phyloP scores from a whole-genome alignment of 352 stramenopile genomes.

The Phytophthora foliorum region DNA sequence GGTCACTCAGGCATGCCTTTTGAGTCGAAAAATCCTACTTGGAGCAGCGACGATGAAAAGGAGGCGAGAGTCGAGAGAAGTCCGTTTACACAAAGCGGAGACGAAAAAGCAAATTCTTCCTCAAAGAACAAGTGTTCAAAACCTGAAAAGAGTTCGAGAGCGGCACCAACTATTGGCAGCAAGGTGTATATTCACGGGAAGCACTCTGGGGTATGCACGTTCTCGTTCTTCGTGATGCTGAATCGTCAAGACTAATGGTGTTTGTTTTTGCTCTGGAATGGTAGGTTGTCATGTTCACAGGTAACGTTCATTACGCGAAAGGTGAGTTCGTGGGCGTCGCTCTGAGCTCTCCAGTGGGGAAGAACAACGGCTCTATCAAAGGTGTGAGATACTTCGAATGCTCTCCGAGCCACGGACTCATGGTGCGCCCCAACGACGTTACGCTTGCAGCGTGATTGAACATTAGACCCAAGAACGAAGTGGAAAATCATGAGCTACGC shows the following conservation, averaged over 20 bases:
- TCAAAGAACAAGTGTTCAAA: background rate
- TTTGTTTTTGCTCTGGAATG: background rate
- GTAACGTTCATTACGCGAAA: conserved; percentile 77
- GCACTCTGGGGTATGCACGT: conserved; percentile 43
- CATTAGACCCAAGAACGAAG: background rate
- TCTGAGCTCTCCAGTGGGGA: conserved; percentile 64
- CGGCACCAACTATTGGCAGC: conserved; percentile 28
- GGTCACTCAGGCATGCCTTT: conserved; percentile 13
- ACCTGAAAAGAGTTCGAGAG: background rate
- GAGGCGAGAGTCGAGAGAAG: background rate
- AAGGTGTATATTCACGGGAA: conserved; percentile 54
- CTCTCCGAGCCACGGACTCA: conserved; percentile 61
- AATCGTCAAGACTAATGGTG: background rate
- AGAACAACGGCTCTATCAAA: conserved; percentile 82
- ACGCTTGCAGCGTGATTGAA: conserved; percentile 26
- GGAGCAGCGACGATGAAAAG: conserved; percentile 10
- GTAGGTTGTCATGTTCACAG: conserved; percentile 70
- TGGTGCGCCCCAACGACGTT: conserved; percentile 70
- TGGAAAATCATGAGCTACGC: conserved; percentile 14
- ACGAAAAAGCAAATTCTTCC: background rate
- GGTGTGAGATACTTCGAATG: conserved; percentile 76
- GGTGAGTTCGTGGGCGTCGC: conserved; percentile 74
- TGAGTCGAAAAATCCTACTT: conserved; percentile 17
- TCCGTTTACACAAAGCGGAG: background rate
- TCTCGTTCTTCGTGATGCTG: background rate